Conservation (phyloP, 2,329 filamentous ascomycete species). For the Claviceps humidiphila region DNA sequence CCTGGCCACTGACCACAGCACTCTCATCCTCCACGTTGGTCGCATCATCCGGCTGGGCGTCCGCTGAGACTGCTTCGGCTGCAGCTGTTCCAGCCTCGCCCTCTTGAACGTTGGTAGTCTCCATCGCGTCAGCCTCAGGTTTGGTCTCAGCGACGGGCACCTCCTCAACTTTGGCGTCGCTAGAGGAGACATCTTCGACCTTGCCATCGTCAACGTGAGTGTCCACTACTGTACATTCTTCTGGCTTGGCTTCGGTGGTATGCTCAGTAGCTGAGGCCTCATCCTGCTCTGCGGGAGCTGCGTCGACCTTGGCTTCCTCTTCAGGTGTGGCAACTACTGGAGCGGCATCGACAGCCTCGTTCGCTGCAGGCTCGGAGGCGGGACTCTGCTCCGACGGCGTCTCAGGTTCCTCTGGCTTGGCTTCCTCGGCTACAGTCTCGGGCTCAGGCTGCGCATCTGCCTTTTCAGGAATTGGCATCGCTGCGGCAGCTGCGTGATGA, state of each 20-base stretch:
- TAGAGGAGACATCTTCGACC: neutral
- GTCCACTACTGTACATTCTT: neutral
- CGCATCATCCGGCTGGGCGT: neutral
- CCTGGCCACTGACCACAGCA: neutral
- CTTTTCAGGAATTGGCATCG: neutral
- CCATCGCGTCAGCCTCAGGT: neutral
- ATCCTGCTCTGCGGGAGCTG: neutral
- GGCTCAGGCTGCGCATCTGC: slow-evolving; percentile 3
- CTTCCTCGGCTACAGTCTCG: slow-evolving; percentile 7
- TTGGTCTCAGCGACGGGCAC: neutral
- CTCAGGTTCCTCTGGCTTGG: neutral
- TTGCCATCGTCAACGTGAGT: neutral
- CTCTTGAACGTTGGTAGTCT: neutral
- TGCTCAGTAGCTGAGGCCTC: neutral
- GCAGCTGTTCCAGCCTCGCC: neutral
- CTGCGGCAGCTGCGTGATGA: neutral
- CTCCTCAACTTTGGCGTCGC: neutral
- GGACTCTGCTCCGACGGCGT: neutral
- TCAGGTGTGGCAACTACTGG: neutral
- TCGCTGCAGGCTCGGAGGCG: neutral
- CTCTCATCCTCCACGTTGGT: neutral
- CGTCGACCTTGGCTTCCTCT: neutral
- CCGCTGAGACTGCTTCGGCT: neutral
- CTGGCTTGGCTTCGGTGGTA: neutral
- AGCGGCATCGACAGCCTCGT: neutral